Evolutionary conservation across 176 grass and related monocot genomes (phyloP), one percentile per base, ranked within the genome.

Genomic region (Cymbopogon citratus): DNA sequence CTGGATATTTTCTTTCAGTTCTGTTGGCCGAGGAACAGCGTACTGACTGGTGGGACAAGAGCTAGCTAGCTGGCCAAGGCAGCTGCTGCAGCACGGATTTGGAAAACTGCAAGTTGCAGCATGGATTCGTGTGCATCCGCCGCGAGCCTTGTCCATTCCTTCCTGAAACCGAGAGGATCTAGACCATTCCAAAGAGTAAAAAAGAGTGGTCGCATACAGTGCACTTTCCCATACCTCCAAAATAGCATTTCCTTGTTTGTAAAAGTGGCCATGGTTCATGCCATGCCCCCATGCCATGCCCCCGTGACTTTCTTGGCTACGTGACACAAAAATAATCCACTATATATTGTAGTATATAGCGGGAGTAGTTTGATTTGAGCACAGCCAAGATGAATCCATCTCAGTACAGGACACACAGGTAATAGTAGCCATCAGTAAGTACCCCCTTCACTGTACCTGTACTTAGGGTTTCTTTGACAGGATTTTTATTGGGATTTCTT

Each of bases 51-150:
- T 71, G 21, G 39, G 14, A 39, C 69, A 45, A 15, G 38, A 43
- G 67, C 36, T 14, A 69, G 66, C 51, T 14, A 69, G 66, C 51
- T 54, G 51, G 51, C 8, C 35, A 24, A 40, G 35, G 66, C 66
- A 12, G 66, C n/a, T n/a, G n/a, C n/a, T n/a, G n/a, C 73, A 25
- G 0, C 19, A 65, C 40, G 39, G 38, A 46, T 46, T 80, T 67
- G 77, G 43, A 66, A 52, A 57, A 40, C 13, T 16, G 21, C 82
- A 77, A 77, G 74, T 77, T 21, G 73, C 73, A 45, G 26, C 52
- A n/a, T n/a, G 52, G 19, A 81, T 81, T 60, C 49, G 46, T 71
- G 49, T 43, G 23, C 34, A 71, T 51, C 81, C 52, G 4, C 36
- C 18, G n/a, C 15, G 24, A 7, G 24, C 11, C 59, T 34, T 61